Conservation (phyloP, 495 filamentous ascomycete genomes). For the Emericellopsis terricola region DNA sequence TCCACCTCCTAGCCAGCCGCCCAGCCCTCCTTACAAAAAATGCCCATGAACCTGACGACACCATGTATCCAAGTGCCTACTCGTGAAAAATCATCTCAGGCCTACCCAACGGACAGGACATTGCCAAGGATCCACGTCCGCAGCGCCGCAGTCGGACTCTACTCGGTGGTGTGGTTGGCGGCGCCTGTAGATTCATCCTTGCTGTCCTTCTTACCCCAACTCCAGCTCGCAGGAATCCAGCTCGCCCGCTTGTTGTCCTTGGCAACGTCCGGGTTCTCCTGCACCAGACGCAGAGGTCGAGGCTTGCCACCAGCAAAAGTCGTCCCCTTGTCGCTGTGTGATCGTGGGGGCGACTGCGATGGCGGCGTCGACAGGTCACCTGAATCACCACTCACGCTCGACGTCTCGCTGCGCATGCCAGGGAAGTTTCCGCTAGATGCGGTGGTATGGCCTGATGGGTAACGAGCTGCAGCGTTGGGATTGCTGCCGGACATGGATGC, state of each 20-base stretch:
- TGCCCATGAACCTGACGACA: too few species aligned
- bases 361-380: constrained; percentile 37
- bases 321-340: constrained; percentile 39
- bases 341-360: constrained; percentile 33
- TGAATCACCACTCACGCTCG: constrained; percentile 37
- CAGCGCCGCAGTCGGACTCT: too few species aligned
- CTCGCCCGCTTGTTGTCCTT: constrained; percentile 29
- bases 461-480: constrained; percentile 11
- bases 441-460: constrained; percentile 18
- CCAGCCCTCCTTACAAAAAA: too few species aligned
- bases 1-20: too few species aligned
- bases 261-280: constrained; percentile 29
- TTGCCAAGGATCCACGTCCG: too few species aligned
- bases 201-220: constrained; percentile 24
- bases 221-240: constrained; percentile 38
- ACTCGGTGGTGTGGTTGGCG: too few species aligned
- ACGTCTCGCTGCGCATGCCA: constrained; percentile 43
- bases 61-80: too few species aligned
- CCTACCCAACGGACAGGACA: too few species aligned
- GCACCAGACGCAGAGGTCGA: constrained; percentile 72
- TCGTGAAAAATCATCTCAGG: too few species aligned
- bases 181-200: too few species aligned
- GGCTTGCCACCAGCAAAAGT: constrained; percentile 55
- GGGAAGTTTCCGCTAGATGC: constrained; percentile 34
- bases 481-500: constrained; percentile 19